Percentiles rank a stretch among this genome's conserved stretches.
These are phyloP conservation scores for Boletales sp. DNA, from an alignment of 768 basidiomycete species.

Conservation along the genomic window DNA sequence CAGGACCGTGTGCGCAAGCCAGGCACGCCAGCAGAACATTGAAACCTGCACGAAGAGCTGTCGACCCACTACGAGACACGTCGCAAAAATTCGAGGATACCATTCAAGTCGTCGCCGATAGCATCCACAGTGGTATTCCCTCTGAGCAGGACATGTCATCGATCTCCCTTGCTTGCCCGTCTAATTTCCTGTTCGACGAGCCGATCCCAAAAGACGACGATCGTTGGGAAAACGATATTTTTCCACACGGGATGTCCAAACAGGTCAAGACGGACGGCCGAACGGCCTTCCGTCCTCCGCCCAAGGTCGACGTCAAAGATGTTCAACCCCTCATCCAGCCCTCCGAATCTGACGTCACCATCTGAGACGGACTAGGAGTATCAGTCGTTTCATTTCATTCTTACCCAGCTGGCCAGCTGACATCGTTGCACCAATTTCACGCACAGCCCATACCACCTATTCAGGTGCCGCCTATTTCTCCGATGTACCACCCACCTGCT, in stretches of 20 bases:
- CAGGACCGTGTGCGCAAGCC: not conserved
- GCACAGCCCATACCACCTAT: constrained; percentile 15
- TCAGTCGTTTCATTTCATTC: constrained; percentile 7
- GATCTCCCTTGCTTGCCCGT: not conserved
- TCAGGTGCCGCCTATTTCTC: constrained; percentile 24
- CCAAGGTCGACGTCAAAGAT: constrained; percentile 2
- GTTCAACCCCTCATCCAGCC: constrained; percentile 13
- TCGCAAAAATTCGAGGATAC: not conserved
- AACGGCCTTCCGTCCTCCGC: not conserved
- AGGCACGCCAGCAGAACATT: not conserved
- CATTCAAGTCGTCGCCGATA: not conserved
- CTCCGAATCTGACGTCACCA: constrained; percentile 15
- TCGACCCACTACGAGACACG: not conserved
- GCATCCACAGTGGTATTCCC: constrained; percentile 5
- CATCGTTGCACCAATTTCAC: not conserved
- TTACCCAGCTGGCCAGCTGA: not conserved
- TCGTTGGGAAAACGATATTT: not conserved
- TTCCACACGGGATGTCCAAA: not conserved
- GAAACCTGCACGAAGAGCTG: constrained; percentile 1
- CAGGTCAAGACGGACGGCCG: not conserved
- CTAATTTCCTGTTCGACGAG: not conserved
- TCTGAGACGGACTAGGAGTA: constrained; percentile 24
- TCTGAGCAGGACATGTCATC: not conserved
- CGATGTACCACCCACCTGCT: constrained; percentile 14
- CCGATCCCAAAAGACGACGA: not conserved